Conservation (phyloP, 179 eudicot species). For the Patellifolia procumbens region DNA sequence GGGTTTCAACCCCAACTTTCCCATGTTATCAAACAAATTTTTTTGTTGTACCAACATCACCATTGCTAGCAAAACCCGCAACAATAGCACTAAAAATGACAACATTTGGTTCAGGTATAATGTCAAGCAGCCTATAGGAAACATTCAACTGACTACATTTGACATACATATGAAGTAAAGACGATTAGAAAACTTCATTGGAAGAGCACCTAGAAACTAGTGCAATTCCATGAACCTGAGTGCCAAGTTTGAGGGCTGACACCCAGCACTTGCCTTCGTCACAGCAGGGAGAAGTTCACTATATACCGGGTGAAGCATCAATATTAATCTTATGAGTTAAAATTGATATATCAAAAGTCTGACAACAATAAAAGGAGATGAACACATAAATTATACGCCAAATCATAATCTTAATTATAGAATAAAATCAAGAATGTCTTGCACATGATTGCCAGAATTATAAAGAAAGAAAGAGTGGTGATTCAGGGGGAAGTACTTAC, state of each 20-base stretch:
- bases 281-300: conserved; percentile 55
- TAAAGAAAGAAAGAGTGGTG: too few species aligned
- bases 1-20: too few species aligned
- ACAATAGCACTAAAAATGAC: conserved; percentile 70
- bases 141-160: conserved; percentile 42
- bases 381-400: too few species aligned
- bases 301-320: too few species aligned
- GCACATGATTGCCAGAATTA: too few species aligned
- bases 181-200: conserved; percentile 63
- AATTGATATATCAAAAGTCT: too few species aligned
- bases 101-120: conserved; percentile 61
- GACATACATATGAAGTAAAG: conserved; percentile 73
- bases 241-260: conserved; percentile 38
- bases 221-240: conserved; percentile 61
- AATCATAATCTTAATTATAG: too few species aligned
- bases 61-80: conserved; percentile 75
- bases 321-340: too few species aligned
- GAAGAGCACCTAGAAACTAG: conserved; percentile 40
- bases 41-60: conserved; percentile 49
- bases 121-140: conserved; percentile 66
- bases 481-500: too few species aligned
- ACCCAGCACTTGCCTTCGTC: conserved; percentile 67
- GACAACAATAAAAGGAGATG: too few species aligned
- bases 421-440: too few species aligned
- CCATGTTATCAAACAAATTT: conserved; percentile 50